Conservation (phyloP, 352 stramenopile species). For the Phytopythium sindhum region DNA sequence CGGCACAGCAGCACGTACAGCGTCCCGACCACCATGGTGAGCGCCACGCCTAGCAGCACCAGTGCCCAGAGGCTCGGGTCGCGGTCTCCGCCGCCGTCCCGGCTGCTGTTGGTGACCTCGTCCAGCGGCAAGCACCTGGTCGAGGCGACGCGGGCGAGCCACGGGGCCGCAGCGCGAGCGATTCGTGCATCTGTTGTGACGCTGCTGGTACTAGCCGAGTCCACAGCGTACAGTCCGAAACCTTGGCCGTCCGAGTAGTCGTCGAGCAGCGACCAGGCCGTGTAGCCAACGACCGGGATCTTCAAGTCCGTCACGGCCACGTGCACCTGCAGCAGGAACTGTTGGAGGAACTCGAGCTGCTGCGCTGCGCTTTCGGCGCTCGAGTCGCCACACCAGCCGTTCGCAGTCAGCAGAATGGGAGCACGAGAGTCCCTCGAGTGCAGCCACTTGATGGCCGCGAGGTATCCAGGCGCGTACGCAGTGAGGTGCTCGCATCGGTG, state of each 20-base stretch:
- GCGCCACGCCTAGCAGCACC: not conserved
- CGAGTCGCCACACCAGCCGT: slow-evolving; percentile 42
- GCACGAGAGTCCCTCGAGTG: slow-evolving; percentile 26
- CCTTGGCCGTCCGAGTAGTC: slow-evolving; percentile 43
- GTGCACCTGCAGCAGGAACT: slow-evolving; percentile 14
- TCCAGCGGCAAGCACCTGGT: slow-evolving; percentile 4
- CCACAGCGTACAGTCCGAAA: slow-evolving; percentile 2
- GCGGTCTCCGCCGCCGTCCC: not conserved
- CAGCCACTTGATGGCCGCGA: slow-evolving; percentile 36
- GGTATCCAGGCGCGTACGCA: slow-evolving; percentile 34
- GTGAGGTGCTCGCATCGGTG: slow-evolving; percentile 9
- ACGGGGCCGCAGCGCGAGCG: slow-evolving; percentile 18
- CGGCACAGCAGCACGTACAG: slow-evolving; percentile 1
- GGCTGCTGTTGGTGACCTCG: not conserved
- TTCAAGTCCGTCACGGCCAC: slow-evolving; percentile 7
- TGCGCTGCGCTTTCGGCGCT: slow-evolving; percentile 33
- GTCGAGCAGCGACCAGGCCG: slow-evolving; percentile 84
- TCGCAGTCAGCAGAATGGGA: slow-evolving; percentile 37
- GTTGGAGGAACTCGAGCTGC: slow-evolving; percentile 18
- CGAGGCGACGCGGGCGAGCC: slow-evolving; percentile 6
- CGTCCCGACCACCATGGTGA: slow-evolving; percentile 4
- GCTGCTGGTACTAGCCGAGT: no score
- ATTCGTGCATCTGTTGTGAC: slow-evolving; percentile 1
- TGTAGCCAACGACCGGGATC: slow-evolving; percentile 58
- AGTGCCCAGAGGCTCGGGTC: slow-evolving; percentile 1